Evolutionary conservation across 208 protist genomes (phyloP).

Genomic region (Acanthamoeba royreba): DNA sequence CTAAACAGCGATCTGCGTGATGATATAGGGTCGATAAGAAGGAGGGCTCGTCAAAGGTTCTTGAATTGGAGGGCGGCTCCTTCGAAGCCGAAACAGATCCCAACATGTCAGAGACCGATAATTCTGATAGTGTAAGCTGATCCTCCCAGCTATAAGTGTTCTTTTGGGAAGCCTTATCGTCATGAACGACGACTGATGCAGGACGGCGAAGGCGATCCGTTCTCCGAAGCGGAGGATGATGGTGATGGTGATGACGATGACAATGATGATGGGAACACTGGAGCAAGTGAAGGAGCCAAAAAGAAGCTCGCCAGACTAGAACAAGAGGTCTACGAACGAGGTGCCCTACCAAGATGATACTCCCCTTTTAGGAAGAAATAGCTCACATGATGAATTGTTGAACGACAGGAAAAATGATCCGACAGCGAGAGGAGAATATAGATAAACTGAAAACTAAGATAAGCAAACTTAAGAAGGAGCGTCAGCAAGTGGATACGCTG

Average conservation of each 20-base stretch:
- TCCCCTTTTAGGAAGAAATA: too few relatives aligned
- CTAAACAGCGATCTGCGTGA: not conserved
- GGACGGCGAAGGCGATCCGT: constrained; percentile 20
- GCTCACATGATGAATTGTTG: too few relatives aligned
- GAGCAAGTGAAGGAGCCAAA: not conserved
- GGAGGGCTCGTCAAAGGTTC: not conserved
- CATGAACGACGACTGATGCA: too few relatives aligned
- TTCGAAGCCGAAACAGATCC: constrained; percentile 48
- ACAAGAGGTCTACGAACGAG: constrained; percentile 34
- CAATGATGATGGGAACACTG: not conserved
- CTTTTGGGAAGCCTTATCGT: too few relatives aligned
- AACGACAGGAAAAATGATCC: not conserved
- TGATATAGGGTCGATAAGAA: not conserved
- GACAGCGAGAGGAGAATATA: not conserved
- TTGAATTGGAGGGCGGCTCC: not conserved
- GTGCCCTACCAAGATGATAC: not conserved
- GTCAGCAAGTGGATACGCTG: not conserved
- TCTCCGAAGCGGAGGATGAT: not conserved
- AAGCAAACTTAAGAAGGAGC: not conserved
- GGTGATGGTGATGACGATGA: not conserved
- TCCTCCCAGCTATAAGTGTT: not conserved
- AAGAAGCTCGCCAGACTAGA: constrained; percentile 27
- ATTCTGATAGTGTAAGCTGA: not conserved
- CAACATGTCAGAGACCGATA: not conserved
- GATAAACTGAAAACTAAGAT: constrained; percentile 26